Evolutionary conservation across 2,329 filamentous ascomycete species (phyloP).

Genomic region (Ampelomyces quisqualis): DNA sequence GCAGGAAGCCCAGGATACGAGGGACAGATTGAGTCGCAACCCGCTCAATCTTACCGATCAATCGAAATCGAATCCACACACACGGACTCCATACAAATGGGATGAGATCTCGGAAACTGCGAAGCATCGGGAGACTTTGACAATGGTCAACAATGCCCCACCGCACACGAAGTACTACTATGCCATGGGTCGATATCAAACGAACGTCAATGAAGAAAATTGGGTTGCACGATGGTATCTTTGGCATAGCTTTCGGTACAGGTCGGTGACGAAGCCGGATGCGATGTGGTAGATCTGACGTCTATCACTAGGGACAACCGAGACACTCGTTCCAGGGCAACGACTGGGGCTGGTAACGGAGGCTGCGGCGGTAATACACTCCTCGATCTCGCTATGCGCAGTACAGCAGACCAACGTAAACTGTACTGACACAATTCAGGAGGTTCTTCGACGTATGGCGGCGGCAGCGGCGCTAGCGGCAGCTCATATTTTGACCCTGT

Average conservation of each 20-base stretch:
- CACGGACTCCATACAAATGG: slow-evolving; percentile 47
- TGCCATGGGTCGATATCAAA: slow-evolving; percentile 45
- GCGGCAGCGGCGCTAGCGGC: slow-evolving; percentile 1
- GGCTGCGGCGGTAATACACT: slow-evolving; percentile 4
- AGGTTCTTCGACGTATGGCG: slow-evolving; percentile 1
- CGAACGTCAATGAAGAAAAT: slow-evolving; percentile 48
- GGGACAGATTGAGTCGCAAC: slow-evolving; percentile 46
- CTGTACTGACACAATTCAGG: too few relatives aligned
- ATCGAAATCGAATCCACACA: slow-evolving; percentile 33
- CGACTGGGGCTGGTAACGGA: slow-evolving; percentile 1
- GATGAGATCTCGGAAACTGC: slow-evolving; percentile 52
- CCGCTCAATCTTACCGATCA: slow-evolving; percentile 44
- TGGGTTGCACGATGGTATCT: slow-evolving; percentile 56
- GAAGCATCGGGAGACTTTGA: slow-evolving; percentile 48
- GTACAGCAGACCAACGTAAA: too few relatives aligned
- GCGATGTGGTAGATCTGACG: slow-evolving; percentile 1
- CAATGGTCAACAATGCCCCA: slow-evolving; percentile 45
- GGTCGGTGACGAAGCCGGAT: slow-evolving; percentile 11
- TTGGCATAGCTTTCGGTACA: slow-evolving; percentile 55
- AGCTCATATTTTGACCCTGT: slow-evolving; percentile 30
- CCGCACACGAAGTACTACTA: slow-evolving; percentile 46
- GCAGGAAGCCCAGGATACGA: slow-evolving; percentile 48
- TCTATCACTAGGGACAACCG: slow-evolving; percentile 36
- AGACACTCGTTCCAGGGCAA: slow-evolving; percentile 11
- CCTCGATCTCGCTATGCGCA: too few relatives aligned